Evolutionary conservation across 2,329 filamentous ascomycete genomes (phyloP), one percentile per base, ranked within the genome.

Genomic region (Penicillium sp.): DNA sequence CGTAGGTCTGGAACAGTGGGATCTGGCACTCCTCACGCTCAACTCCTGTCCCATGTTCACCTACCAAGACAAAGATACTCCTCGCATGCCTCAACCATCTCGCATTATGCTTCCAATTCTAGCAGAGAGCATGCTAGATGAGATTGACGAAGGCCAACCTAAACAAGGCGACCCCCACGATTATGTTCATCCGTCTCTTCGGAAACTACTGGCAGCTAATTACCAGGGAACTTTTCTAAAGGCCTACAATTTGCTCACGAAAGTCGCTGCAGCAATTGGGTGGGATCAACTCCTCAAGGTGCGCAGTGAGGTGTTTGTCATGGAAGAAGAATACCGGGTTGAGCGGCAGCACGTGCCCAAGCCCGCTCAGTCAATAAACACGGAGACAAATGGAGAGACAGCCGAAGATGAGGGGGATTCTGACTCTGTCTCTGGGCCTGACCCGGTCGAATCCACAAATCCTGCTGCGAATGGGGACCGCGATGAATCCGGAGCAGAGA

Each of bases 31-130:
- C 15, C 81, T 94, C 4, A 96, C 92, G 3, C 75, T 98, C 35
- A 98, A 98, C 68, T 98, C 92, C 12, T 98, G 92, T 64, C 92
- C 92, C 6, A 98, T 98, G 92, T 98, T 98, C 65, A 98, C 92
- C 5, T 96, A 98, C 64, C 92, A 96, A 65, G 92, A 98, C 66
- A 96, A 95, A 65, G 92, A 98, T 61, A 84, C 88, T 4, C 92
- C 92, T 3, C 70, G 92, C 42, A 90, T 96, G 84, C 92, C 92
- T 1, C 88, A 95, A 57, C 89, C 92, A 0, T 83, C 84, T 54
- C 85, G 88, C 39, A 84, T 96, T 28, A 80, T 85, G 51, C 76
- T 98, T 10, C 92, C 92, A 0, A 85, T 90, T 11, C 74, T 96
- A 35, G 76, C 84, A 0, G 92, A 96, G 64, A 94, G 86, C 12